Conservation (phyloP, 139 green algal genomes). For the Chlamydomonas sphaeroides region DNA sequence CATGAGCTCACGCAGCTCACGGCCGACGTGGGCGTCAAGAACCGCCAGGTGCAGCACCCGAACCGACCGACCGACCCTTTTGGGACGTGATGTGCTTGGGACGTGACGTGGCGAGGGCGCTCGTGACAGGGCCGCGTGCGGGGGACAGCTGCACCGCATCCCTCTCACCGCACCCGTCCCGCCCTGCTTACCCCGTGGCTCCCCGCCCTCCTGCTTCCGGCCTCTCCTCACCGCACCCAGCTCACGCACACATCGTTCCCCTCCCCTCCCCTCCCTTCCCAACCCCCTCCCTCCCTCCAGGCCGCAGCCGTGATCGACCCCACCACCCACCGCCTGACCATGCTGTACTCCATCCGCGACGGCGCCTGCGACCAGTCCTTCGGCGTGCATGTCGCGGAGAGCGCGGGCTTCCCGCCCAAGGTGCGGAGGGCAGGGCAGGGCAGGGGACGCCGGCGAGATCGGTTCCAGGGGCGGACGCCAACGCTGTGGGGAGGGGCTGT, state of each 20-base stretch:
- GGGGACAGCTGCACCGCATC: too few species aligned
- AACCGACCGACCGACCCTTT: too few species aligned
- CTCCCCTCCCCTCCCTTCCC: too few species aligned
- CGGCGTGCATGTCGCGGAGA: slow-evolving; percentile 94
- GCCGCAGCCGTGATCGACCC: slow-evolving; percentile 45
- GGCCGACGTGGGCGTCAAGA: slow-evolving; percentile 74
- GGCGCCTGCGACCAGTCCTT: slow-evolving; percentile 95
- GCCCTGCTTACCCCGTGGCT: too few species aligned
- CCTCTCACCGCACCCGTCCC: too few species aligned
- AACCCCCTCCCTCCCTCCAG: slow-evolving; percentile 20
- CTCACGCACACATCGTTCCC: too few species aligned
- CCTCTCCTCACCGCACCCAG: too few species aligned
- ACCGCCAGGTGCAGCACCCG: slow-evolving; percentile 88
- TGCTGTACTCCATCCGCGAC: slow-evolving; percentile 90
- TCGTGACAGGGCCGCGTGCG: too few species aligned
- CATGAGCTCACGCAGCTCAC: slow-evolving; percentile 94
- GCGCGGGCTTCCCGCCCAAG: slow-evolving; percentile 84
- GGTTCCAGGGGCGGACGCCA: neutral
- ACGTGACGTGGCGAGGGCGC: too few species aligned
- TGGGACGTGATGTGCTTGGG: too few species aligned
- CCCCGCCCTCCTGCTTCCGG: too few species aligned
- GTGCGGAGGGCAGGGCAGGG: slow-evolving; percentile 60
- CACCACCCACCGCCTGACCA: slow-evolving; percentile 80
- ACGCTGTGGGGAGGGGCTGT: too few species aligned
- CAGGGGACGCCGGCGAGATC: neutral